Conservation (phyloP, 371 early-diverging fungal species). For the Mucor lusitanicus region DNA sequence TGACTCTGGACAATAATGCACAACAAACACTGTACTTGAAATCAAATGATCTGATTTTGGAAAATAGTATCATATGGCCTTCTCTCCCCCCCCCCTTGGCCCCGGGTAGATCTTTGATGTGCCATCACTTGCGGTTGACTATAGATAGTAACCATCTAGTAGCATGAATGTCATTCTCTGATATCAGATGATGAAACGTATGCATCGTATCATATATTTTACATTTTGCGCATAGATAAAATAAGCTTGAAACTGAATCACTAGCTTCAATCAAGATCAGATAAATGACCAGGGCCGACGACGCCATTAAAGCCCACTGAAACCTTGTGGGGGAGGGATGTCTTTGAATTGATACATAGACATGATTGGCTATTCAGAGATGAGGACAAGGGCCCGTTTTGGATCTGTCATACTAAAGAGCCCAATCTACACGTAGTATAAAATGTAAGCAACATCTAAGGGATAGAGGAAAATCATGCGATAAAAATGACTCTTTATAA, state of each 20-base stretch:
- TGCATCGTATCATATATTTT: neutral
- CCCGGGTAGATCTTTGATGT: conserved; percentile 3
- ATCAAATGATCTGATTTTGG: neutral
- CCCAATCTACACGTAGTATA: neutral
- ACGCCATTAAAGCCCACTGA: neutral
- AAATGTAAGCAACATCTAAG: neutral
- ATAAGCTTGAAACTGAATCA: neutral
- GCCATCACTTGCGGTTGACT: neutral
- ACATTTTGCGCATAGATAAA: neutral
- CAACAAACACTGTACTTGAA: neutral
- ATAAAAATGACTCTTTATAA: neutral
- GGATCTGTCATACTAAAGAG: neutral
- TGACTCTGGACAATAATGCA: neutral
- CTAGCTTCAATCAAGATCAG: neutral
- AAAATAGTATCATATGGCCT: conserved; percentile 5
- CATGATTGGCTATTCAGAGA: neutral
- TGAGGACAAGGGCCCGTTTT: neutral
- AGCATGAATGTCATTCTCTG: neutral
- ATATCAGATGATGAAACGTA: neutral
- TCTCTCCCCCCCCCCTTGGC: neutral
- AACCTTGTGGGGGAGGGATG: neutral
- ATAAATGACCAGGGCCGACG: neutral
- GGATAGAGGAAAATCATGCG: neutral
- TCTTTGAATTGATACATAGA: neutral
- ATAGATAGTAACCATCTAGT: neutral